Conservation (phyloP, 495 filamentous ascomycete genomes). For the Usnea hakonensis region DNA sequence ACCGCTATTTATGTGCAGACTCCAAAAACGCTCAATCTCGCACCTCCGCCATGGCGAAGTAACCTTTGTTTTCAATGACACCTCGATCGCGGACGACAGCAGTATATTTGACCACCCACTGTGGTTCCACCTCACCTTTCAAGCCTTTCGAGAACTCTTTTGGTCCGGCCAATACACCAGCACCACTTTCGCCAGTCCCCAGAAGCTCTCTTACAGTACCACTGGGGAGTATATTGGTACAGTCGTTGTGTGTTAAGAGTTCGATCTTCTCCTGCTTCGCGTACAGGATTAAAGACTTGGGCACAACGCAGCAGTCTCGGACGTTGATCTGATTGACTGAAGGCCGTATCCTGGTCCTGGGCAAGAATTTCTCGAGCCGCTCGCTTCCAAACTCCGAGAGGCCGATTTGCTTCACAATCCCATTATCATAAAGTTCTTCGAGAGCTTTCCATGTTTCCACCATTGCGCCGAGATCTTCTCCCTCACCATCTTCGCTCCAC, state of each 20-base stretch:
- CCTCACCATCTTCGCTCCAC: constrained; percentile 44
- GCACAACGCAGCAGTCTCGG: constrained; percentile 92
- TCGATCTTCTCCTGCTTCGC: constrained; percentile 82
- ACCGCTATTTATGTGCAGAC: not conserved
- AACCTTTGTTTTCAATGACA: constrained; percentile 97
- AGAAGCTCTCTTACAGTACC: constrained; percentile 79
- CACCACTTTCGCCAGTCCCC: constrained; percentile 54
- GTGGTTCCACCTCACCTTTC: constrained; percentile 68
- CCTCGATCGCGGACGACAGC: constrained; percentile 95
- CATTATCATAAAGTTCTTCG: constrained; percentile 63
- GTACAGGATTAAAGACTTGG: constrained; percentile 74
- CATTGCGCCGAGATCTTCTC: constrained; percentile 58
- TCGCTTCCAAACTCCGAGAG: constrained; percentile 86
- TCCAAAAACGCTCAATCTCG: constrained; percentile 19
- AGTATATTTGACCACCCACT: constrained; percentile 98
- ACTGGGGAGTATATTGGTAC: constrained; percentile 77
- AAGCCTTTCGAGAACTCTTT: constrained; percentile 45
- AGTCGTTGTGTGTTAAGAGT: constrained; percentile 89
- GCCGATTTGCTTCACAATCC: constrained; percentile 66
- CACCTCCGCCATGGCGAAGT: constrained; percentile 78
- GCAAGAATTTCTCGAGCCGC: constrained; percentile 60
- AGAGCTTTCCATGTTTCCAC: constrained; percentile 61
- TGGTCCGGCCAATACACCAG: constrained; percentile 54
- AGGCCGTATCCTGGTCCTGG: constrained; percentile 61
- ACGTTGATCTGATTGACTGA: constrained; percentile 95